Conservation (phyloP, 1,139 yeast genomes). For the Saccharomyces hybrid region DNA sequence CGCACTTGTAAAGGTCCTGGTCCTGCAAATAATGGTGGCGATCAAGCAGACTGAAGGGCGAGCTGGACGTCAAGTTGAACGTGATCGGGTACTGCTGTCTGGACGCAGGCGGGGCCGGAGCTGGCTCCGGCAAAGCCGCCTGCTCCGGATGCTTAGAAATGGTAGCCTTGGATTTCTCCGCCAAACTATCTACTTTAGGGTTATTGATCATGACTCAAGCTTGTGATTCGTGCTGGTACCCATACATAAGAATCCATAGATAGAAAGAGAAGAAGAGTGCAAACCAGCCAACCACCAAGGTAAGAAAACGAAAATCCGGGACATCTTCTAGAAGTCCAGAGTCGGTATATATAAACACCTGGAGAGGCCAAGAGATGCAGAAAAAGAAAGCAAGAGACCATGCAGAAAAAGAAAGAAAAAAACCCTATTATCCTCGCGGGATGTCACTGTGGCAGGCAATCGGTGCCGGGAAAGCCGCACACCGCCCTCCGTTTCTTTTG, state of each 20-base stretch:
- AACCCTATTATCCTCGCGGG: neutral
- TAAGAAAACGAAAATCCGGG: neutral
- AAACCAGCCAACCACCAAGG: neutral
- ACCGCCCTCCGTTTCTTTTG: neutral
- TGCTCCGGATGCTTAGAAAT: neutral
- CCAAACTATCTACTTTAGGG: neutral
- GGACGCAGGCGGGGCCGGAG: neutral
- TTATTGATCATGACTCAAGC: neutral
- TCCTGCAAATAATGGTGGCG: slow-evolving; percentile 1
- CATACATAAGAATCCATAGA: neutral
- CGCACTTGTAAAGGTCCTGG: slow-evolving; percentile 11
- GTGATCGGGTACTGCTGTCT: neutral
- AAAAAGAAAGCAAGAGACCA: neutral
- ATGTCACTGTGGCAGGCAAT: neutral
- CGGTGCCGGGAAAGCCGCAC: neutral
- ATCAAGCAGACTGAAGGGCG: neutral
- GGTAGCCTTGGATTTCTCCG: neutral
- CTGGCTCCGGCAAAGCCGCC: neutral
- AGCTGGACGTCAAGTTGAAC: neutral
- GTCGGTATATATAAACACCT: neutral
- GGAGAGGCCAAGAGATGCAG: neutral
- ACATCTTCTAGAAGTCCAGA: neutral
- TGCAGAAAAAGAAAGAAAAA: neutral
- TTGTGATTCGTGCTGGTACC: neutral
- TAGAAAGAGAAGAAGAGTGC: neutral